phyloP scores from a whole-genome alignment of 2,329 filamentous ascomycete species.

The Sporothrix mexicana region DNA sequence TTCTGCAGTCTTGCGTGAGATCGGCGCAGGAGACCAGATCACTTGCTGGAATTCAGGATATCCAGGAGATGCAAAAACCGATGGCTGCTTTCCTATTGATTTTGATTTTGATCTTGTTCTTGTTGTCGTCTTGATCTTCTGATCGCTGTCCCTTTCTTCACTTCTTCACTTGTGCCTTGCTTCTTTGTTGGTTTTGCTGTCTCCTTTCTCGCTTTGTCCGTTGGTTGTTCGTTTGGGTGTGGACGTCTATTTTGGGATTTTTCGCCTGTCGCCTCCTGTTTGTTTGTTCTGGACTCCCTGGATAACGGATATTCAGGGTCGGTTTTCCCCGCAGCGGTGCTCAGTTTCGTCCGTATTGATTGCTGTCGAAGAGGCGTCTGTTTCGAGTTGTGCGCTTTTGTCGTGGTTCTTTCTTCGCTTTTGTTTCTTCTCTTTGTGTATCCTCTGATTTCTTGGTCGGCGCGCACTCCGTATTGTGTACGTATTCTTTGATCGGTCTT shows the following conservation, averaged over 20 bases:
- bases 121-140: not conserved
- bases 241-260: not conserved
- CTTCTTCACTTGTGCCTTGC: not conserved
- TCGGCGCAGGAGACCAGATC: not conserved
- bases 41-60: not conserved
- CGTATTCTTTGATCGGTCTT: not conserved
- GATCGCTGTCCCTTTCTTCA: too few relatives aligned
- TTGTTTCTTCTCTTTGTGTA: not conserved
- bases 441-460: not conserved
- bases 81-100: not conserved
- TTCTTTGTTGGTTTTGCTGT: not conserved
- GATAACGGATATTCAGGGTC: not conserved
- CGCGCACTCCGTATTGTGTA: not conserved
- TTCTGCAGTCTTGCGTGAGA: not conserved
- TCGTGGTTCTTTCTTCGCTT: not conserved
- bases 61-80: not conserved
- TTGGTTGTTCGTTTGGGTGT: not conserved
- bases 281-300: slow-evolving; percentile 5
- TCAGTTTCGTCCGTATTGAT: slow-evolving; percentile 1
- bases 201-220: not conserved
- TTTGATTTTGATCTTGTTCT: not conserved
- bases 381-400: slow-evolving; percentile 8
- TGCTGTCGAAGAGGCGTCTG: slow-evolving; percentile 12
- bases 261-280: not conserved
- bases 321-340: not conserved